phyloP scores from a whole-genome alignment of 768 basidiomycete genomes.

The Lentinula lateritia region DNA sequence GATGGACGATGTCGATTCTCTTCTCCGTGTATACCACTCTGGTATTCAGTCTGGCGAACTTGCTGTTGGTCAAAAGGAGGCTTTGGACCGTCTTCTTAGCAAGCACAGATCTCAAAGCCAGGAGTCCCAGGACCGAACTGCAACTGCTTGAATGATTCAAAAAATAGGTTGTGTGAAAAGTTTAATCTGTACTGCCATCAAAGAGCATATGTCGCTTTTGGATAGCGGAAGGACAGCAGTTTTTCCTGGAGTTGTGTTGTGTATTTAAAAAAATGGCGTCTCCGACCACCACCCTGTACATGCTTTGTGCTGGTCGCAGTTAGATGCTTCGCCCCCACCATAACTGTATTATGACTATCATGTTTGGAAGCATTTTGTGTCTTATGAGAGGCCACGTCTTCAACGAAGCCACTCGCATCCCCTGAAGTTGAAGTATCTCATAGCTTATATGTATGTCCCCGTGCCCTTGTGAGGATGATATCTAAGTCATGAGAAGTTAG shows the following conservation, averaged over 20 bases:
- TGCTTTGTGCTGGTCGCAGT: neutral
- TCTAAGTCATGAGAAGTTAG: too few relatives aligned
- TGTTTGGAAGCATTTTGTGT: too few relatives aligned
- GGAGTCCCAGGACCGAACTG: neutral
- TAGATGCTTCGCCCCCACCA: neutral
- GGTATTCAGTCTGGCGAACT: conserved; percentile 91
- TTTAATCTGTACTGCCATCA: neutral
- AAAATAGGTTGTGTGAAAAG: neutral
- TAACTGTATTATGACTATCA: neutral
- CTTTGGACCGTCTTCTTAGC: conserved; percentile 80
- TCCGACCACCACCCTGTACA: neutral
- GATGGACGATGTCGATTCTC: conserved; percentile 98
- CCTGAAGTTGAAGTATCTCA: too few relatives aligned
- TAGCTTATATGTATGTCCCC: too few relatives aligned
- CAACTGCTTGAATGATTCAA: neutral
- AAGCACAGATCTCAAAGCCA: conserved; percentile 49
- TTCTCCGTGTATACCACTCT: conserved; percentile 93
- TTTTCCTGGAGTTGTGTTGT: neutral
- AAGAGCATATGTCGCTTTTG: neutral
- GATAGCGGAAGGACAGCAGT: neutral
- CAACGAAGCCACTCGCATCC: too few relatives aligned
- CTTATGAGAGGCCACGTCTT: too few relatives aligned
- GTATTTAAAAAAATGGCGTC: neutral
- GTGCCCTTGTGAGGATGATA: too few relatives aligned
- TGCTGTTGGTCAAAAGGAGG: conserved; percentile 88